Evolutionary conservation across 768 basidiomycete genomes (phyloP).

Genomic region (Daedaleopsis sinensis): DNA sequence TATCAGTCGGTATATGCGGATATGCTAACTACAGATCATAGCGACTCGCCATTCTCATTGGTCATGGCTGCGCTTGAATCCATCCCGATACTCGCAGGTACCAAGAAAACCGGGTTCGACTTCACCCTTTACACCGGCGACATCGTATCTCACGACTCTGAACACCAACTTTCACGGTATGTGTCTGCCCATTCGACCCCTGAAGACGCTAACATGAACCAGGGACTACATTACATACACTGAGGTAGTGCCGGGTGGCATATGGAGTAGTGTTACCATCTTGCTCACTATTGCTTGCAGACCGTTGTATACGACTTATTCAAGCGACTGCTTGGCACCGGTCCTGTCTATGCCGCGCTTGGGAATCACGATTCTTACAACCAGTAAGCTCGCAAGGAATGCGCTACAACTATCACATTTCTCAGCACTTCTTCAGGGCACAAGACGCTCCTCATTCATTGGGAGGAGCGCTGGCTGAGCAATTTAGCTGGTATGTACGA

Average conservation of each 20-base stretch:
- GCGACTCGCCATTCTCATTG: conserved; percentile 69
- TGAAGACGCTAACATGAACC: background rate
- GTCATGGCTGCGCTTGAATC: conserved; percentile 62
- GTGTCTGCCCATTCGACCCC: conserved; percentile 11
- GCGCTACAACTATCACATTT: background rate
- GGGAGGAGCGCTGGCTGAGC: conserved; percentile 53
- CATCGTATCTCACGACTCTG: conserved; percentile 70
- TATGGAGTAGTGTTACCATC: background rate
- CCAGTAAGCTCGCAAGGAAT: conserved; percentile 44
- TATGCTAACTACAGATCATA: conserved; percentile 15
- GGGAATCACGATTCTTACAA: conserved; percentile 82
- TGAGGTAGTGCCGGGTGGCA: conserved; percentile 46
- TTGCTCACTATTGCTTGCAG: conserved; percentile 36
- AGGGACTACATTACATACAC: conserved; percentile 64
- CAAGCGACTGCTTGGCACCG: conserved; percentile 59
- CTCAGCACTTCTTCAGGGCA: conserved; percentile 39
- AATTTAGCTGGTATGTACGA: conserved; percentile 62
- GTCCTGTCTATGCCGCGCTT: conserved; percentile 75
- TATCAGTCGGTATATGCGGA: background rate
- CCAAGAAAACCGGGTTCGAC: conserved; percentile 60
- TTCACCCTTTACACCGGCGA: conserved; percentile 77
- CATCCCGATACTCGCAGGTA: conserved; percentile 67
- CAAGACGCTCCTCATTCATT: conserved; percentile 65
- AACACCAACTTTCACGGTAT: conserved; percentile 63
- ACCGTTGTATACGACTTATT: conserved; percentile 68